Percentiles rank a stretch among this genome's conserved stretches.
Conservation (phyloP, 768 basidiomycete genomes). For the Ramaria rubella region DNA sequence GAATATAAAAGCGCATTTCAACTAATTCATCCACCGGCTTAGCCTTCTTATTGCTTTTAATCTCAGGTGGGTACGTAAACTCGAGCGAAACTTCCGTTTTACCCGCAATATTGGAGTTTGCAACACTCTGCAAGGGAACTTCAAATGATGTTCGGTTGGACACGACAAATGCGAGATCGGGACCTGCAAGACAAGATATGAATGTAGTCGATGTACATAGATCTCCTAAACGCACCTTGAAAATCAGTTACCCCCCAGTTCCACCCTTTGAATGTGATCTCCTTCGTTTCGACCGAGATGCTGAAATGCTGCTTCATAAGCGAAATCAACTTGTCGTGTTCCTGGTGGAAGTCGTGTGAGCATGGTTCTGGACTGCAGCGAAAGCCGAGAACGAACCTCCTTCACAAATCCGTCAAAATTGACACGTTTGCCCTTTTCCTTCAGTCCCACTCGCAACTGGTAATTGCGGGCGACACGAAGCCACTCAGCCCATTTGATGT, state of each 20-base stretch:
- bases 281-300: constrained; percentile 77
- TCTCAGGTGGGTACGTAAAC: constrained; percentile 51
- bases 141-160: constrained; percentile 87
- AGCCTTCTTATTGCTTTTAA: constrained; percentile 41
- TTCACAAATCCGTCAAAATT: constrained; percentile 92
- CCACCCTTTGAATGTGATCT: constrained; percentile 90
- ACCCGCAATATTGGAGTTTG: constrained; percentile 96
- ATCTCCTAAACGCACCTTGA: constrained; percentile 51
- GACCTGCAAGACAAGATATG: constrained; percentile 41
- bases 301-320: constrained; percentile 84
- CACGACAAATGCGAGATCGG: constrained; percentile 87
- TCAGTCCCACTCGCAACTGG: constrained; percentile 79
- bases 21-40: constrained; percentile 74
- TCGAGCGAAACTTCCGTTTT: constrained; percentile 99
- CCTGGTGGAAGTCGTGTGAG: constrained; percentile 38
- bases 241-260: constrained; percentile 98
- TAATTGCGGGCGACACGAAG: constrained; percentile 87
- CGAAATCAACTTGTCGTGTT: constrained; percentile 78
- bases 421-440: constrained; percentile 48
- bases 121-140: constrained; percentile 76
- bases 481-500: constrained; percentile 90
- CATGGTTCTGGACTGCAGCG: constrained; percentile 2
- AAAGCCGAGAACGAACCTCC: constrained; percentile 50
- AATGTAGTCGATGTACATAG: not conserved
- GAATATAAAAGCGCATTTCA: constrained; percentile 95